phyloP scores from a whole-genome alignment of 352 stramenopile species.

The Phytopythium sindhum region DNA sequence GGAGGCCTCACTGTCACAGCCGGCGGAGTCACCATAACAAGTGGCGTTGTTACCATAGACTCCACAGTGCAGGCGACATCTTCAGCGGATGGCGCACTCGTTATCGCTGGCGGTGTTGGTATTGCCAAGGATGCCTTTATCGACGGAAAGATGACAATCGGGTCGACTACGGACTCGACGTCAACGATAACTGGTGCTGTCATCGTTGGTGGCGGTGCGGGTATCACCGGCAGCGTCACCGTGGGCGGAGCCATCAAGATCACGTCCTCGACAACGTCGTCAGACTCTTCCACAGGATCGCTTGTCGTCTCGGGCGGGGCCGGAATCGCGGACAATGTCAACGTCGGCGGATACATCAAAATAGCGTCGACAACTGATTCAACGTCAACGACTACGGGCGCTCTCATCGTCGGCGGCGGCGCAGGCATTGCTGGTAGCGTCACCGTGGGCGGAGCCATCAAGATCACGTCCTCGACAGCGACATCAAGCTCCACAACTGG shows the following conservation, averaged over 20 bases:
- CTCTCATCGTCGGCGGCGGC: slow-evolving; percentile 1
- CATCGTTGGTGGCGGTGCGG: background rate
- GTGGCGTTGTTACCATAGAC: background rate
- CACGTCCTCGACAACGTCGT: background rate
- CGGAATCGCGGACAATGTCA: background rate
- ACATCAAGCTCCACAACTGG: slow-evolving; percentile 11
- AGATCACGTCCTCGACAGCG: slow-evolving; percentile 21
- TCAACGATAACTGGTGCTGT: background rate
- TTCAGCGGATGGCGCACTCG: background rate
- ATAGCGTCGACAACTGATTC: background rate
- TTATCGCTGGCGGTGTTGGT: background rate
- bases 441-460: slow-evolving; percentile 20
- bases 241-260: background rate
- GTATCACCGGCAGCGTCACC: slow-evolving; percentile 1
- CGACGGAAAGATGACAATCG: background rate
- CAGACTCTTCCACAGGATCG: background rate
- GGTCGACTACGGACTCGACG: background rate
- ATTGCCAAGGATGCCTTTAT: background rate
- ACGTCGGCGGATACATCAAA: background rate
- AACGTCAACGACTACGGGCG: background rate
- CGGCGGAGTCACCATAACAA: background rate
- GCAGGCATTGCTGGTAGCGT: slow-evolving; percentile 17
- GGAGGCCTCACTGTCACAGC: background rate
- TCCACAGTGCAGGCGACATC: background rate
- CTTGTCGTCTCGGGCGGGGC: background rate